phyloP scores from a whole-genome alignment of 2,329 filamentous ascomycete genomes.

The Beauveria pseudobassiana region DNA sequence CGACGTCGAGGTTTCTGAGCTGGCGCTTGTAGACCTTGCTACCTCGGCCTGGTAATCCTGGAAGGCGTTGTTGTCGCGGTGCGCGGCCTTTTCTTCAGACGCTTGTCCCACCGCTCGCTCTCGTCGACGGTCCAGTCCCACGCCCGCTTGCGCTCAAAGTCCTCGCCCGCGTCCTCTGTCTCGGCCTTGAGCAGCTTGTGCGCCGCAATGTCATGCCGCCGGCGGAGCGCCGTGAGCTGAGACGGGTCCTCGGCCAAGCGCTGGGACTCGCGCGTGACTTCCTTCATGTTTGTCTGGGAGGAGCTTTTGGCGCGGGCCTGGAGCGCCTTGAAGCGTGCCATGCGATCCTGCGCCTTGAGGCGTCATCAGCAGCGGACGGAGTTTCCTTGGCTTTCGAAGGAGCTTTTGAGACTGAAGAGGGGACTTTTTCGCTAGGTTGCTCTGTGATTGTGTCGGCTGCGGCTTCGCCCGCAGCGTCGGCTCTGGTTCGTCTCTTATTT shows the following conservation, averaged over 20 bases:
- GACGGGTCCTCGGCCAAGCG: conserved; percentile 70
- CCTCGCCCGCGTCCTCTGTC: conserved; percentile 73
- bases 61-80: conserved; percentile 81
- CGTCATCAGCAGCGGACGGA: conserved; percentile 16
- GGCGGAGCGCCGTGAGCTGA: conserved; percentile 69
- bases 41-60: conserved; percentile 79
- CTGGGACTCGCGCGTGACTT: conserved; percentile 75
- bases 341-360: conserved; percentile 53
- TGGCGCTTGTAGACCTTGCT: conserved; percentile 93
- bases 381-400: conserved; percentile 12
- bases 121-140: conserved; percentile 99
- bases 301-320: conserved; percentile 72
- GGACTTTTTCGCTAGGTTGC: conserved; percentile 12
- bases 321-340: conserved; percentile 79
- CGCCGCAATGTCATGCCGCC: conserved; percentile 78
- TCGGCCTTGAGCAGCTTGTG: conserved; percentile 94
- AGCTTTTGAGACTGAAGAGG: neutral
- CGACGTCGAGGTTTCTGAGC: conserved; percentile 65
- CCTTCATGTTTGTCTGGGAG: conserved; percentile 69
- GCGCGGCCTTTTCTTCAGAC: conserved; percentile 76
- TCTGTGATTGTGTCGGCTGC: conserved; percentile 14
- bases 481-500: conserved; percentile 37
- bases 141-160: conserved; percentile 94
- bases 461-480: conserved; percentile 3
- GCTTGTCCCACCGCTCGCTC: conserved; percentile 86